Conservation (phyloP, 345 rosid species). For the Garcia nutans region DNA sequence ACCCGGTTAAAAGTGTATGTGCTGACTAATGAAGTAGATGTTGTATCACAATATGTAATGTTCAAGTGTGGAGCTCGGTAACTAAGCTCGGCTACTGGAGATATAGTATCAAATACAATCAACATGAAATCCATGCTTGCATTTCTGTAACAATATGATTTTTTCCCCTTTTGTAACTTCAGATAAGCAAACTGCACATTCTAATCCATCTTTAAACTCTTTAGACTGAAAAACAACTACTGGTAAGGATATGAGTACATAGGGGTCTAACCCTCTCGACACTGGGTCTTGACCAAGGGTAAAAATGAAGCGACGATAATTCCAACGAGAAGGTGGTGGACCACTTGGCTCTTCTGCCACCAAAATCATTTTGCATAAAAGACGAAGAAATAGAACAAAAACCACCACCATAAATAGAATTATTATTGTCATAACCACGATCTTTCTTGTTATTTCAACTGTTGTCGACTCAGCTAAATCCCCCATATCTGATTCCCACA, state of each 20-base stretch:
- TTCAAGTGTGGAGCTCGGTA: no score
- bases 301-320: conserved; percentile 23
- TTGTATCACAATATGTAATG: no score
- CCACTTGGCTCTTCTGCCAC: conserved; percentile 57
- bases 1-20: no score
- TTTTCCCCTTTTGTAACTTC: conserved; percentile 39
- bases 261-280: conserved; percentile 24
- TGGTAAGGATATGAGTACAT: conserved; percentile 23
- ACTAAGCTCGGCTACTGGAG: no score
- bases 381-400: conserved; percentile 24
- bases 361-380: conserved; percentile 30
- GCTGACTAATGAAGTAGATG: no score
- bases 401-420: conserved; percentile 24
- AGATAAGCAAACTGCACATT: conserved; percentile 48
- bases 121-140: conserved; percentile 54
- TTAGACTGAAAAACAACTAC: conserved; percentile 16
- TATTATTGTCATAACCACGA: conserved; percentile 23
- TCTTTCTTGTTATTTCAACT: conserved; percentile 41
- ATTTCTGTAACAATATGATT: conserved; percentile 39
- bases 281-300: conserved; percentile 20
- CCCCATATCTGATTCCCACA: conserved; percentile 38
- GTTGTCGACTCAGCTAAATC: conserved; percentile 38
- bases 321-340: conserved; percentile 16
- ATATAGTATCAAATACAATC: no score
- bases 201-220: conserved; percentile 23